Percentiles rank a stretch among this genome's conserved stretches.
Conservation (phyloP, 2,329 filamentous ascomycete species). For the Penicillium janthinellum region DNA sequence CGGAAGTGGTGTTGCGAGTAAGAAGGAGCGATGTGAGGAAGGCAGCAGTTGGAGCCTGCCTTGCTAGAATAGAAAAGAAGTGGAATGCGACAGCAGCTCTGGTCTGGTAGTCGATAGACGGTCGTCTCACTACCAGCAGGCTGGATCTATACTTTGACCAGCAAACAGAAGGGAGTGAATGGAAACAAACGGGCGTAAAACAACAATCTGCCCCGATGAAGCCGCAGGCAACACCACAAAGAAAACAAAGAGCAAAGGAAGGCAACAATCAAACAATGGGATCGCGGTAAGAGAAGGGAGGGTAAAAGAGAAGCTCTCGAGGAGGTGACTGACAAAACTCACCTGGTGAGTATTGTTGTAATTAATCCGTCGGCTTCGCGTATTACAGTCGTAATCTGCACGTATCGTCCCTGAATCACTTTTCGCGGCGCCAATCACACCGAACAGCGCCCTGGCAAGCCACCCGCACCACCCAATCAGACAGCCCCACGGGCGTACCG, state of each 20-base stretch:
- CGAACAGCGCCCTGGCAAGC: slow-evolving; percentile 10
- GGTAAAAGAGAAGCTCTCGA: neutral
- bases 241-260: slow-evolving; percentile 8
- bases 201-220: slow-evolving; percentile 1
- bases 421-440: slow-evolving; percentile 18
- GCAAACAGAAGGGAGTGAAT: slow-evolving; percentile 1
- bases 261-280: neutral
- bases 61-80: slow-evolving; percentile 9
- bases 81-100: slow-evolving; percentile 13
- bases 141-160: slow-evolving; percentile 6
- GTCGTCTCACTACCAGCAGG: neutral
- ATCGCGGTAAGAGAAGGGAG: neutral
- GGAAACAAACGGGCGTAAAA: slow-evolving; percentile 12
- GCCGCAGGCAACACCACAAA: slow-evolving; percentile 5
- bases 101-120: slow-evolving; percentile 6
- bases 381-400: neutral
- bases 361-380: neutral
- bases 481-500: slow-evolving; percentile 7
- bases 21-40: slow-evolving; percentile 15
- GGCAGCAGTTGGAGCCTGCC: slow-evolving; percentile 4
- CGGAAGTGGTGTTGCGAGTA: neutral
- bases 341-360: neutral
- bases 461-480: slow-evolving; percentile 24
- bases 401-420: slow-evolving; percentile 5
- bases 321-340: neutral